Evolutionary conservation across 2,329 filamentous ascomycete genomes (phyloP), one percentile per base, ranked within the genome.

Genomic region (Scedosporium dehoogii): DNA sequence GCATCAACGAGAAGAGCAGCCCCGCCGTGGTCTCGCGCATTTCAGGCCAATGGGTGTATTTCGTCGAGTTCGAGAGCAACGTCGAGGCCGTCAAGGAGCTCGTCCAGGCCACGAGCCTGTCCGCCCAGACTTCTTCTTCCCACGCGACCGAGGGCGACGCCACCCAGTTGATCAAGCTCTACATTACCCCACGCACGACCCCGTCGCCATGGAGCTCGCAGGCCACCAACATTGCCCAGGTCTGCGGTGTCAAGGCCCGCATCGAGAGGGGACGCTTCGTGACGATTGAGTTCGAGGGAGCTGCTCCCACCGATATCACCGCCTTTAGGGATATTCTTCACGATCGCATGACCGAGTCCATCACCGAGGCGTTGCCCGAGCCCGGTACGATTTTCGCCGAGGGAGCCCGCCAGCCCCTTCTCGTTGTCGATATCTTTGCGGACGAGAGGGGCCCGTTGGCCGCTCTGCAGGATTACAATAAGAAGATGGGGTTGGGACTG

Each of bases 141-240:
- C 79, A 60, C 67, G 73, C 67, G 70, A 71, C 65, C 68, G 69
- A 38, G 61, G 69, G 70, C 65, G 80, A 83, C 64, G 76, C 80
- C 64, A 76, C 80, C 61, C 73, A 79, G 63, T 78, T 79, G 53
- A 75, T 81, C 58, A 79, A 87, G 65, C 83, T 90, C 72, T 91
- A 92, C 72, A 82, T 96, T 63, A 86, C 84, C 57, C 93, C 93
- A 21, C 85, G 93, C 67, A 89, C 90, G 69, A 92, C 96, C 68
- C 44, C 51, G 21, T 97, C 92, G 48, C 94, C 94, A 72, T 99
- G 94, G 94, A 97, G 92, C 76, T 96, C 92, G 63, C 92, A 97
- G 75, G 93, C 92, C 29, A 96, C 93, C 57, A 93, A 87, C 72
- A 97, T 97, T 73, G 89, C 93, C 61, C 87, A 94, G 67, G 93